phyloP scores from a whole-genome alignment of 805 yeast species.

The Hanseniaspora guilliermondii region DNA sequence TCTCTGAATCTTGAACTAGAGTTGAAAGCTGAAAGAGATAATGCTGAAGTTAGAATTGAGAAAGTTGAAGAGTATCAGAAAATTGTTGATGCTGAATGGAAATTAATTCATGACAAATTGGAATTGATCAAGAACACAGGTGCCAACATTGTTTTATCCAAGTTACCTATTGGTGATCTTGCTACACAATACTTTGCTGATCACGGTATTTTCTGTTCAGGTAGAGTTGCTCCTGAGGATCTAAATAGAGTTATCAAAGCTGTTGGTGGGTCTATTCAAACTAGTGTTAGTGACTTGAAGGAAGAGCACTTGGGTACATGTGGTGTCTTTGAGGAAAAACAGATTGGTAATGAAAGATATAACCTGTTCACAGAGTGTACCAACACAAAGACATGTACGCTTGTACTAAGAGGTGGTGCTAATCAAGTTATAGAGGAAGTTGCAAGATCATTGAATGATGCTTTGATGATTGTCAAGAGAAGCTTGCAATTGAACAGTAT shows the following conservation, averaged over 20 bases:
- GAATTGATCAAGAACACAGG: conserved; percentile 74
- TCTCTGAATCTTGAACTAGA: conserved; percentile 86
- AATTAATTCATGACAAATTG: conserved; percentile 74
- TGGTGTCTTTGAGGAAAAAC: conserved; percentile 76
- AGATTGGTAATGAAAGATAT: conserved; percentile 91
- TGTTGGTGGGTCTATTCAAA: conserved; percentile 83
- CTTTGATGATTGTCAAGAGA: conserved; percentile 94
- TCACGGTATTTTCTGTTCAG: conserved; percentile 92
- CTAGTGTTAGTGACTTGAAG: conserved; percentile 58
- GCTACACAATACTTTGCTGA: conserved; percentile 99
- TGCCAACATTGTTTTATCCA: conserved; percentile 84
- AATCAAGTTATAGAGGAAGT: conserved; percentile 97
- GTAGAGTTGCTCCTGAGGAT: conserved; percentile 80
- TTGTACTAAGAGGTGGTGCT: conserved; percentile 91
- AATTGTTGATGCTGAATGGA: conserved; percentile 98
- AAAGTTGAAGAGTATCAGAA: conserved; percentile 89
- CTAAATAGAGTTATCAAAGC: conserved; percentile 86
- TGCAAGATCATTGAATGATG: conserved; percentile 94
- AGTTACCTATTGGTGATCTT: conserved; percentile 92
- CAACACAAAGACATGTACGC: conserved; percentile 82
- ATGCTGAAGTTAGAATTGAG: conserved; percentile 94
- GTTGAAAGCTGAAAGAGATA: conserved; percentile 95
- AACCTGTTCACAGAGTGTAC: conserved; percentile 90
- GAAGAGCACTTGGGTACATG: conserved; percentile 74
- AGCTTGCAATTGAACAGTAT: conserved; percentile 75